Percentiles rank a stretch among this genome's conserved stretches.
Conservation (phyloP, 371 early-diverging fungal genomes). For the Mucor racemosus region DNA sequence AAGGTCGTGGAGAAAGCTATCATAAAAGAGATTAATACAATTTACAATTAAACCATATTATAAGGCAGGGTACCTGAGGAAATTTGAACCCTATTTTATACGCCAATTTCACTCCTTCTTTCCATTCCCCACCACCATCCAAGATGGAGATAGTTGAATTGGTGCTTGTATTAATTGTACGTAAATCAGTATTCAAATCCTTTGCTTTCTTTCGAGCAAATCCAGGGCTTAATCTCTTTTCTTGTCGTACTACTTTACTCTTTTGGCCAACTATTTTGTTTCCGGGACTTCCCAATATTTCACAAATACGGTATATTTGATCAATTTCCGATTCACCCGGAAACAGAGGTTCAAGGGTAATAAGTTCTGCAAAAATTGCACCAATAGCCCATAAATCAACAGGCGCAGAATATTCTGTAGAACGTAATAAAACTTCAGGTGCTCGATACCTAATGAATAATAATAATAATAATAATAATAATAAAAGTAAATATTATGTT, state of each 20-base stretch:
- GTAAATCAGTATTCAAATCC: not conserved
- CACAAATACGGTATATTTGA: slow-evolving; percentile 81
- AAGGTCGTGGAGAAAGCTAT: slow-evolving; percentile 57
- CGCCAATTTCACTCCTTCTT: slow-evolving; percentile 70
- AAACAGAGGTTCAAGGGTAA: slow-evolving; percentile 86
- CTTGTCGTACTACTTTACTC: slow-evolving; percentile 14
- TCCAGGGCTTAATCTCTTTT: slow-evolving; percentile 45
- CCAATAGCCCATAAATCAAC: slow-evolving; percentile 99
- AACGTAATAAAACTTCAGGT: slow-evolving; percentile 95
- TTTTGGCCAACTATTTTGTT: slow-evolving; percentile 29
- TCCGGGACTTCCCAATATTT: slow-evolving; percentile 66
- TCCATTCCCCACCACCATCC: slow-evolving; percentile 71
- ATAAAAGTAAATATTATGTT: no score
- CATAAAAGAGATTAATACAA: slow-evolving; percentile 7
- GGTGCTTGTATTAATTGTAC: not conserved
- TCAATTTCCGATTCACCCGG: slow-evolving; percentile 94
- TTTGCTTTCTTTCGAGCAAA: slow-evolving; percentile 39
- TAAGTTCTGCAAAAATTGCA: slow-evolving; percentile 91
- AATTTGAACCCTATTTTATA: slow-evolving; percentile 69
- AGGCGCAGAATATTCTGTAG: slow-evolving; percentile 89
- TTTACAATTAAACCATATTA: not conserved
- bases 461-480: no score
- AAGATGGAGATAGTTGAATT: slow-evolving; percentile 21
- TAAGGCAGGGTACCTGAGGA: slow-evolving; percentile 41
- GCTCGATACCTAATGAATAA: slow-evolving; percentile 88